phyloP scores from a whole-genome alignment of 176 grass and related monocot genomes.

The Puya raimondii region DNA sequence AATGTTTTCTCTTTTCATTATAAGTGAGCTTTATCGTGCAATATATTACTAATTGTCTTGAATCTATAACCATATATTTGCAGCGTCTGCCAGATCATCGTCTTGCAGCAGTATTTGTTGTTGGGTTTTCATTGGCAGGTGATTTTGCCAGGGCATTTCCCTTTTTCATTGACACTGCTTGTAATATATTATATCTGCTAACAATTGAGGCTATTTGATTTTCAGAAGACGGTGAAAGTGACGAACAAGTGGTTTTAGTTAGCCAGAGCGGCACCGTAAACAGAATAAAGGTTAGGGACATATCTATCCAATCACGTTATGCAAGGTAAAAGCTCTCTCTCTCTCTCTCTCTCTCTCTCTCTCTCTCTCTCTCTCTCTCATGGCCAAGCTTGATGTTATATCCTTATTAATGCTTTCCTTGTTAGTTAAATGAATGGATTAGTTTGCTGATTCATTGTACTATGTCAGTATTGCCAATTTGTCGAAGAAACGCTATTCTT shows the following conservation, averaged over 20 bases:
- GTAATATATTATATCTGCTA: not conserved
- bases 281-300: slow-evolving; percentile 88
- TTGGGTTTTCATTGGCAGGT: slow-evolving; percentile 70
- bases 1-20: no score
- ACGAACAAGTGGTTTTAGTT: slow-evolving; percentile 89
- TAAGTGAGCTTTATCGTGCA: no score
- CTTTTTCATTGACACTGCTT: not conserved
- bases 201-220: slow-evolving; percentile 1
- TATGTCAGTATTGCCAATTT: no score
- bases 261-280: slow-evolving; percentile 82
- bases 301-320: slow-evolving; percentile 54
- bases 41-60: not conserved
- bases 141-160: slow-evolving; percentile 9
- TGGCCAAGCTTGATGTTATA: not conserved
- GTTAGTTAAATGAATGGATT: no score
- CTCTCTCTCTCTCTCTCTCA: not conserved
- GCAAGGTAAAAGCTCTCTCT: slow-evolving; percentile 54
- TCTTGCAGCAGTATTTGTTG: slow-evolving; percentile 86
- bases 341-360: not conserved
- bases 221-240: slow-evolving; percentile 69
- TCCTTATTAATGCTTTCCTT: no score
- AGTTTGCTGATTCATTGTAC: no score
- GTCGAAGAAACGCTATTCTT: not conserved
- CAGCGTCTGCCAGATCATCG: slow-evolving; percentile 59
- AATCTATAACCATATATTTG: not conserved